Conservation (phyloP, 148 eudicot species). For the Bassia scoparia region DNA sequence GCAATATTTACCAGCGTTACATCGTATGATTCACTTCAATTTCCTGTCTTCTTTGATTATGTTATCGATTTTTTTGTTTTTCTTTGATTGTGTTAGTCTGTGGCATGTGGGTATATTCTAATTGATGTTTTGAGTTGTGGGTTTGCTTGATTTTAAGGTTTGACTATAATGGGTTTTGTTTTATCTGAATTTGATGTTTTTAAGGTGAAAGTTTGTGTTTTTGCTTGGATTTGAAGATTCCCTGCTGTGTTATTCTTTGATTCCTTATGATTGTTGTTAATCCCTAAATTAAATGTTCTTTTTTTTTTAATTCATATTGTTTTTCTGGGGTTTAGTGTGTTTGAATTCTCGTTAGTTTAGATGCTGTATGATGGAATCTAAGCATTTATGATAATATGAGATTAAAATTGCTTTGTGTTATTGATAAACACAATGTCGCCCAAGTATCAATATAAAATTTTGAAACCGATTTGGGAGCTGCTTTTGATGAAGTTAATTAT, state of each 20-base stretch:
- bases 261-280: not conserved
- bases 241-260: not conserved
- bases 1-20: slow-evolving; percentile 95
- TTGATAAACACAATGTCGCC: not conserved
- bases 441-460: not conserved
- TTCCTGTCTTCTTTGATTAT: not conserved
- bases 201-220: not conserved
- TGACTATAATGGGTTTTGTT: not conserved
- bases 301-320: not conserved
- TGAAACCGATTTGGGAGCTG: not conserved
- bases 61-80: not conserved
- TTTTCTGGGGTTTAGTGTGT: too few species aligned
- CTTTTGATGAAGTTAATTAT: not conserved
- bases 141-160: not conserved
- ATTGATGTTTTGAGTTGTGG: slow-evolving; percentile 14
- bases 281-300: not conserved
- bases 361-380: not conserved
- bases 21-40: slow-evolving; percentile 44
- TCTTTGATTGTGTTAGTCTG: not conserved
- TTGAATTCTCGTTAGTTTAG: too few species aligned
- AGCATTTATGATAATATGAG: not conserved
- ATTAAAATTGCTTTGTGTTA: not conserved
- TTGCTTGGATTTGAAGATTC: slow-evolving; percentile 2
- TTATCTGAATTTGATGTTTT: slow-evolving; percentile 4
- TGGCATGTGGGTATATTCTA: not conserved